Evolutionary conservation across 495 filamentous ascomycete species (phyloP), one percentile per base, ranked within the genome.

Genomic region (Daldinia decipiens): DNA sequence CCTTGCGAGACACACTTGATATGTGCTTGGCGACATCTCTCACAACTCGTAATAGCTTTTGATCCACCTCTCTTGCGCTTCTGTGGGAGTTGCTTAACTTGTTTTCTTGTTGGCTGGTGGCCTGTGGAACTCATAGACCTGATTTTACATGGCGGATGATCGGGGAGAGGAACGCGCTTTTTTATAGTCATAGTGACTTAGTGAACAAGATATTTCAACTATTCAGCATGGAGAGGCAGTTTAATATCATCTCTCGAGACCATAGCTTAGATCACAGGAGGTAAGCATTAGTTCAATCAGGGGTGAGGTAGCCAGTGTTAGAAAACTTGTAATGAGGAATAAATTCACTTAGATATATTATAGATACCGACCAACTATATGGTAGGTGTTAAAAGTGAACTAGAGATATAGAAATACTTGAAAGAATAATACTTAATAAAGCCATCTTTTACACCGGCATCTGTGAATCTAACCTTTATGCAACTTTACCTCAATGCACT

Each of bases 11-110:
- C 65, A 26, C 70, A 73, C 31, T 73, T 73, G 8, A 73, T 40
- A 24, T 73, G 70, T 2, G 70, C 65, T 3, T 65, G 62, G 19
- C 70, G 61, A 11, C 70, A 73, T 32, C 65, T 61, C 58, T 69
- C 70, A 29, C 70, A 73, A 19, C 70, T 73, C 8, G 65, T 73
- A 13, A 73, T 65, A 0, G 70, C 70, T 13, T 73, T 73, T 2
- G 65, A 54, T 27, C 53, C 58, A 0, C 70, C 57, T 9, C 51
- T 62, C 13, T 62, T 68, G 6, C 61, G 70, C 40, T 65, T 73
- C 34, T 19, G 19, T 24, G 62, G 51, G 1, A 15, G 21, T 21
- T 50, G n/a, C 15, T 54, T 40, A 3, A 34, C 5, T 21, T 57
- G 9, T 19, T 43, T 24, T 1, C 17, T 47, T 11, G 43, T 29